phyloP scores from a whole-genome alignment of 495 filamentous ascomycete species.

The Clohesyomyces aquaticus region DNA sequence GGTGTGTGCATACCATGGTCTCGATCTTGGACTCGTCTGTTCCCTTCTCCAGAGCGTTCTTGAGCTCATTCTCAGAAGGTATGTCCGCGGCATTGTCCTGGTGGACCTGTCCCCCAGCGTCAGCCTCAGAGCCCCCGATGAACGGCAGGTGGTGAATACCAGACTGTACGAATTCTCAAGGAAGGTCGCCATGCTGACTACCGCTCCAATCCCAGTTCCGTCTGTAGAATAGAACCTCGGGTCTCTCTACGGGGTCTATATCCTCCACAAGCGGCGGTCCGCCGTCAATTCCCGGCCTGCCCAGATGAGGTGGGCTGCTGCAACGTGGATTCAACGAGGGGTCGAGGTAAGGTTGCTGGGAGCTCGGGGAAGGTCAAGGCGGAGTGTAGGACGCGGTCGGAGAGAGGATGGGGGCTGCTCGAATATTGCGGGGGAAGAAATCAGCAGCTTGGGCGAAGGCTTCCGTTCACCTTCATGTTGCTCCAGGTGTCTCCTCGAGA shows the following conservation, averaged over 20 bases:
- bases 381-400: background rate
- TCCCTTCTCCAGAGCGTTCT: slow-evolving; percentile 94
- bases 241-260: slow-evolving; percentile 17
- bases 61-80: slow-evolving; percentile 86
- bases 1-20: slow-evolving; percentile 66
- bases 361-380: slow-evolving; percentile 9
- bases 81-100: slow-evolving; percentile 93
- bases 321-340: slow-evolving; percentile 28
- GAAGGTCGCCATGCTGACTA: slow-evolving; percentile 80
- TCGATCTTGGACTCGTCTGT: slow-evolving; percentile 96
- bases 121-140: slow-evolving; percentile 10
- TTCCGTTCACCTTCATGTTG: slow-evolving; percentile 8
- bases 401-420: background rate
- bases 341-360: slow-evolving; percentile 8
- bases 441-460: background rate
- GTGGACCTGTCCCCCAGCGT: slow-evolving; percentile 84
- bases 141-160: slow-evolving; percentile 32
- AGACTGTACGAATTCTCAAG: slow-evolving; percentile 92
- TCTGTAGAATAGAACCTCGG: slow-evolving; percentile 1
- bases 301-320: slow-evolving; percentile 32
- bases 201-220: background rate
- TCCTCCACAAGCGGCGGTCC: slow-evolving; percentile 35
- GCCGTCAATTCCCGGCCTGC: slow-evolving; percentile 39
- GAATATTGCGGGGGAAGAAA: background rate
- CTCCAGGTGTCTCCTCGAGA: slow-evolving; percentile 34